Evolutionary conservation across 805 yeast species (phyloP).

Genomic region (Pichia californica): DNA sequence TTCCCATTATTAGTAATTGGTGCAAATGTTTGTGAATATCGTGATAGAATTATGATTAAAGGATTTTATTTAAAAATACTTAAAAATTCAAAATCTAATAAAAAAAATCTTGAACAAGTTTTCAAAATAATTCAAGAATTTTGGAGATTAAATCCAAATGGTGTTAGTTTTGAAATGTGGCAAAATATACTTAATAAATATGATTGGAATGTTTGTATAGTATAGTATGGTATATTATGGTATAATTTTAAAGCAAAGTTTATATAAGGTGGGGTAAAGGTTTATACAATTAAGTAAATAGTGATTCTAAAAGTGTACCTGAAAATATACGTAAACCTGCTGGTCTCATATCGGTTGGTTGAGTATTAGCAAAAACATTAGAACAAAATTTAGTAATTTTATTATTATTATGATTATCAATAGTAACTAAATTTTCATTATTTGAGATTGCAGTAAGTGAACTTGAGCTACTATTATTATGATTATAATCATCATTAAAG

Average conservation of each 20-base stretch:
- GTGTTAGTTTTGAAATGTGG: slow-evolving; percentile 18
- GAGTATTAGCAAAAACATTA: not conserved
- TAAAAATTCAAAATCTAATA: slow-evolving; percentile 3
- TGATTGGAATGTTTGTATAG: slow-evolving; percentile 22
- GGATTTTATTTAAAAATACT: slow-evolving; percentile 14
- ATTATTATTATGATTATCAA: not conserved
- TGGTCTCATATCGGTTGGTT: not conserved
- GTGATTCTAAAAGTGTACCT: not conserved
- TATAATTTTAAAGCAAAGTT: no score
- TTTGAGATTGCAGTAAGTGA: no score
- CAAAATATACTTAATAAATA: slow-evolving; percentile 20
- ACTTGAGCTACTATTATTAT: not conserved
- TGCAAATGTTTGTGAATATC: slow-evolving; percentile 21
- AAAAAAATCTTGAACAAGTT: slow-evolving; percentile 13
- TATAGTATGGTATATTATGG: not conserved
- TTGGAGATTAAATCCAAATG: slow-evolving; percentile 22
- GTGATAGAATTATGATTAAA: slow-evolving; percentile 20
- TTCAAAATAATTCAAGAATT: slow-evolving; percentile 21
- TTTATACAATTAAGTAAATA: not conserved
- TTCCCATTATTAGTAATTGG: slow-evolving; percentile 22
- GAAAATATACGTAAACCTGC: not conserved
- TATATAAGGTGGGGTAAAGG: no score
- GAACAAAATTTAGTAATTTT: not conserved
- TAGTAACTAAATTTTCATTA: no score
- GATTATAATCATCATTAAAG: not conserved